Base-by-base conservation (phyloP, 768 basidiomycete species). In the Boletus barrowsii region DNA sequence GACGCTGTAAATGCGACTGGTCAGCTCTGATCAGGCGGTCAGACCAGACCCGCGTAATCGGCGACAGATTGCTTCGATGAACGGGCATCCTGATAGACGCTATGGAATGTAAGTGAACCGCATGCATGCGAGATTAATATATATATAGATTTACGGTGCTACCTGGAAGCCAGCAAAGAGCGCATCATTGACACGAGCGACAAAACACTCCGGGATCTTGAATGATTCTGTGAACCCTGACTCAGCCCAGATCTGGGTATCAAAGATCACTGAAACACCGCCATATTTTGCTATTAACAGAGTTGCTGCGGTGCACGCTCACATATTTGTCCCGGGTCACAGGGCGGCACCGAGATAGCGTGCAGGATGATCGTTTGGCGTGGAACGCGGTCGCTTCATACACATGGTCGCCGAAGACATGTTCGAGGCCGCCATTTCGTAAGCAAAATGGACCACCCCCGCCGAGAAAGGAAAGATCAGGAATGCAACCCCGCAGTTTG, bases 401-500 rank as follows among this genome's bases (percentile, higher is more conserved):
- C 37, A 14, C 33, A 35, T 44, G 44, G 50, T 33, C 46, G 20
- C 15, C 35, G 35, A 15, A 43, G 42, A 17, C 54, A 53, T 50
- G 43, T 52, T 59, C 51, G 49, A 55, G 64, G 42, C 35, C 18
- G 58, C 44, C 24, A 54, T 59, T 49, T 53, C 53, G 59, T 62
- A 64, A 64, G 47, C 18, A 49, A 43, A 59, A 60, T 62, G 60
- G 44, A 59, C 49, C 47, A 46, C n/a, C 15, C 24, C 24, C 14
- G 44, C 41, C 49, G 35, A 20, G 48, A 54, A 62, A 46, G 59
- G 52, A 30, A 62, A 36, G 5, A 14, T 47, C 54, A 53, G 51
- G 33, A 57, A 54, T 59, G 49, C 36, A 63, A 60, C 53, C 59
- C 63, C 68, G 66, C 68, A 69, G 67, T 69, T 68, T 65, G 68